Percentiles rank a stretch among this genome's conserved stretches.
phyloP scores from a whole-genome alignment of 768 basidiomycete genomes.

The Agaricus sinodeliciosus region DNA sequence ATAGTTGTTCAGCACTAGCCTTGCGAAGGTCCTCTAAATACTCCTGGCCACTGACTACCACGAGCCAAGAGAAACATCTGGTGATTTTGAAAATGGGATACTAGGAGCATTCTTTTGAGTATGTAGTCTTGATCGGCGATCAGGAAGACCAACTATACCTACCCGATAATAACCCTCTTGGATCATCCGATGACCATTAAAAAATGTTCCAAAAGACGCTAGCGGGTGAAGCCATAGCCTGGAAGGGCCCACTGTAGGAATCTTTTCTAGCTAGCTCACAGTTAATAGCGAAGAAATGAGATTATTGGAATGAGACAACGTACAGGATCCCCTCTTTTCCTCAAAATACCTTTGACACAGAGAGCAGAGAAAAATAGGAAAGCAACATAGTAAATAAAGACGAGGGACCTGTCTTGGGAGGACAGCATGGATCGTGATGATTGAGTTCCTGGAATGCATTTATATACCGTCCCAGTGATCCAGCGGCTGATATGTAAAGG shows the following conservation, averaged over 20 bases:
- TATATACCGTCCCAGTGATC: not conserved
- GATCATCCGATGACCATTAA: slow-evolving; percentile 17
- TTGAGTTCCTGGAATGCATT: not conserved
- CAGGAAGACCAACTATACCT: no score
- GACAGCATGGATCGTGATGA: not conserved
- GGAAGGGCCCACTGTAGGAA: slow-evolving; percentile 2
- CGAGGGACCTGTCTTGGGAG: not conserved
- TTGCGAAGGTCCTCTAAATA: slow-evolving; percentile 43
- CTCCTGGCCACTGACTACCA: slow-evolving; percentile 31
- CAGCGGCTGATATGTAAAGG: not conserved
- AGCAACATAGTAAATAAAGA: not conserved
- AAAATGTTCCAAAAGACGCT: slow-evolving; percentile 6
- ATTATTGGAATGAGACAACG: not conserved
- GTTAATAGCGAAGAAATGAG: not conserved
- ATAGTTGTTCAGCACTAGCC: slow-evolving; percentile 24
- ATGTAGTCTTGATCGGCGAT: not conserved
- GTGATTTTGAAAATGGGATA: slow-evolving; percentile 18
- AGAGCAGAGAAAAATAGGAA: not conserved
- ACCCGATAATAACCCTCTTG: slow-evolving; percentile 17
- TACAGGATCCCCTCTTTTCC: not conserved
- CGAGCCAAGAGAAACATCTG: slow-evolving; percentile 11
- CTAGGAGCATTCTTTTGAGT: not conserved
- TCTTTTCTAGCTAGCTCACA: not conserved
- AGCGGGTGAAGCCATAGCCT: not conserved
- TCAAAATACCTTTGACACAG: not conserved